These are phyloP conservation scores for Graphilbum sp. DNA, from an alignment of 2,329 filamentous ascomycete genomes.

Conservation along the genomic window DNA sequence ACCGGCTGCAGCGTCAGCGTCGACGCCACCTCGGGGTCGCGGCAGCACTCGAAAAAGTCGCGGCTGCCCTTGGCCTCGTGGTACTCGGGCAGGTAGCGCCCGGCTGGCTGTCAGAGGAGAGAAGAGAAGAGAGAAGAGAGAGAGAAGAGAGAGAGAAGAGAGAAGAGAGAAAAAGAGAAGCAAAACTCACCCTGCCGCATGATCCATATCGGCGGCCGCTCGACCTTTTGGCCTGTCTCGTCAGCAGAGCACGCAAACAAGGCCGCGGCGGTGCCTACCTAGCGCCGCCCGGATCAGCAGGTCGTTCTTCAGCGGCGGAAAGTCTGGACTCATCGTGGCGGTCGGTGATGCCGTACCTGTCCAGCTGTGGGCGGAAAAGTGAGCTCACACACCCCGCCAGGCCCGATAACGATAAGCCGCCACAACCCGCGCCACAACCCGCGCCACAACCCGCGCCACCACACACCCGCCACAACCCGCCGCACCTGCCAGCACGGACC, in stretches of 20 bases:
- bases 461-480: no score
- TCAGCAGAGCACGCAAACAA: background rate
- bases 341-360: background rate
- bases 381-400: no score
- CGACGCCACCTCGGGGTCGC: slow-evolving; percentile 79
- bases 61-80: slow-evolving; percentile 80
- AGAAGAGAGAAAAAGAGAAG: background rate
- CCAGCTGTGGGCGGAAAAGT: no score
- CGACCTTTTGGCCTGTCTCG: slow-evolving; percentile 62
- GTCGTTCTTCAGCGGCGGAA: slow-evolving; percentile 82
- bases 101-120: slow-evolving; percentile 38
- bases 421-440: background rate
- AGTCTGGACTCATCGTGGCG: slow-evolving; percentile 45
- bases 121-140: background rate
- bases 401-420: background rate
- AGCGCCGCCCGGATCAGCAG: slow-evolving; percentile 76
- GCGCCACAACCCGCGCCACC: background rate
- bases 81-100: slow-evolving; percentile 94
- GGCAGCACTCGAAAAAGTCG: slow-evolving; percentile 98
- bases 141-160: background rate
- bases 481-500: no score
- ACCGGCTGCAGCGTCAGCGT: slow-evolving; percentile 89
- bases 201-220: slow-evolving; percentile 93
- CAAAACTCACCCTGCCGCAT: slow-evolving; percentile 73
- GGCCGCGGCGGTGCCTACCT: no score